Base-by-base conservation (phyloP, 78 protist genomes). In the Pelomyxa schiedti region DNA sequence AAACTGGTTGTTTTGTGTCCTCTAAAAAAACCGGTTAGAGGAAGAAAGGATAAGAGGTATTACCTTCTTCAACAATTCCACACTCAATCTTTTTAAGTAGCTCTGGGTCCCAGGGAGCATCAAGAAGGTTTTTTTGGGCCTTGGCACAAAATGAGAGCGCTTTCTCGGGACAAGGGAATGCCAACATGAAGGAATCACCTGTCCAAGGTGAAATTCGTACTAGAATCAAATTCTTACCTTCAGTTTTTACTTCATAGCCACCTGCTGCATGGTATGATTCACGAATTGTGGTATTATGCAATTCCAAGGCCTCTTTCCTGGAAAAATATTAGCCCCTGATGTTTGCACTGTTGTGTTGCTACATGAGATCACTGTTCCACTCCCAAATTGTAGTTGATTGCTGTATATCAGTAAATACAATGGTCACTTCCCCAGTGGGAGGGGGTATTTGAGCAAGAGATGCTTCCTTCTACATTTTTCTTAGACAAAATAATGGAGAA, bases 231-330 rank as follows among this genome's bases (percentile, higher is more conserved):
- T n/a, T n/a, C n/a, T n/a, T n/a, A n/a, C 83, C 83, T 26, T 79
- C 83, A 6, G 77, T 47, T 66, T 79, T 79, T n/a, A 79, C 77
- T 42, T 79, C 83, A 63, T 73, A 79, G 35, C 86, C 86, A 40
- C 39, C 0, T 24, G 30, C 8, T 37, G 28, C 16, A 6, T 1
- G 1, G 28, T 24, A 4, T 9, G 26, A 1, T 40, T 72, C 42
- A 70, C 80, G 8, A 24, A 64, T 29, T 8, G 47, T 76, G 74
- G 32, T 8, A 53, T 66, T 64, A 72, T 76, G 80, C 41, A 36
- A 0, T 29, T 29, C 32, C 39, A 76, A 2, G 26, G 74, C 47
- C 8, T 7, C 3, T 16, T 47, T 47, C 58, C 58, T 47, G 58
- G 32, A 47, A 16, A 47, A 16, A 16, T 16, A 16, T 16, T 24